phyloP scores from a whole-genome alignment of 257 asterid genomes.

The Anisodus tanguticus region DNA sequence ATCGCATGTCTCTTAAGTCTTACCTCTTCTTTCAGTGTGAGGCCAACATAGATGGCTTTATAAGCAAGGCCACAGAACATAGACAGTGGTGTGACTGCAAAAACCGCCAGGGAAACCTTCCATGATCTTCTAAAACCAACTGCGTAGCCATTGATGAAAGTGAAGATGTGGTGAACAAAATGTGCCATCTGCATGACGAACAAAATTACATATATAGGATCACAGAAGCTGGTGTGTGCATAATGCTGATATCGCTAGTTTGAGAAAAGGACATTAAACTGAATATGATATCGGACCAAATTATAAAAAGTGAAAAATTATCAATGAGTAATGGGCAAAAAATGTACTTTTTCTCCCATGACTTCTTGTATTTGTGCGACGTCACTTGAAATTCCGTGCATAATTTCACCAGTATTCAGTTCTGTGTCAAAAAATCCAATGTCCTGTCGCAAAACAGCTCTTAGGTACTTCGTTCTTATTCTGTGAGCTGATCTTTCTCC shows the following conservation, averaged over 20 bases:
- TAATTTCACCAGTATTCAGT: conserved; percentile 70
- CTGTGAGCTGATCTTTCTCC: conserved; percentile 84
- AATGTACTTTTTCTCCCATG: conserved; percentile 79
- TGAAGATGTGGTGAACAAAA: conserved; percentile 72
- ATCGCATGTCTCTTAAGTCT: conserved; percentile 5
- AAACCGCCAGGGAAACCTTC: conserved; percentile 76
- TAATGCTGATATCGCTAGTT: neutral
- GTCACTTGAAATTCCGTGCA: conserved; percentile 93
- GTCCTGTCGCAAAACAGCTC: conserved; percentile 79
- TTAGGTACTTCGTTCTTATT: conserved; percentile 73
- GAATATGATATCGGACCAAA: too few species aligned
- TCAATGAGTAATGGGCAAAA: neutral
- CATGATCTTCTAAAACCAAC: conserved; percentile 67
- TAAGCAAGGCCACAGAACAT: conserved; percentile 88
- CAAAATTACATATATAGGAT: neutral
- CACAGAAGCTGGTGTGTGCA: neutral
- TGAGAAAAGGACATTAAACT: too few species aligned
- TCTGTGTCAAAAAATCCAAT: conserved; percentile 77
- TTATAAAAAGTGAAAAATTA: neutral
- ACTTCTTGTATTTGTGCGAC: conserved; percentile 94
- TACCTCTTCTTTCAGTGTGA: conserved; percentile 86
- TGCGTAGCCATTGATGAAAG: neutral
- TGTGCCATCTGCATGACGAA: conserved; percentile 70
- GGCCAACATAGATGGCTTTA: conserved; percentile 79
- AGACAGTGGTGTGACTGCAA: conserved; percentile 82